Percentiles rank a stretch among this genome's conserved stretches.
These are phyloP conservation scores for Pilasporangium apinafurcum DNA, from an alignment of 352 stramenopile genomes.

Conservation along the genomic window DNA sequence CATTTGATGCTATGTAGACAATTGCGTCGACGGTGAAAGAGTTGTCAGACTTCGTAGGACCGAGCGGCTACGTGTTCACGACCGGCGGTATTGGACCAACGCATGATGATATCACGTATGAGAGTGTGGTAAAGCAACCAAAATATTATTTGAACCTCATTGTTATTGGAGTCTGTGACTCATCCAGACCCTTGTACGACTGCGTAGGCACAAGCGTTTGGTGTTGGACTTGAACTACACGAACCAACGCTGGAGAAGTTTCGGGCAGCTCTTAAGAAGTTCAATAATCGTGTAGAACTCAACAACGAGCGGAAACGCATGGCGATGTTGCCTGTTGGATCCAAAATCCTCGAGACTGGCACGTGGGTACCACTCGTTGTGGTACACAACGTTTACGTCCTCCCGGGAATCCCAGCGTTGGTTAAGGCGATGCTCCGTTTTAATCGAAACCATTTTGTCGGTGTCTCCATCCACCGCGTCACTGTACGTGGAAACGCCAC, in stretches of 20 bases:
- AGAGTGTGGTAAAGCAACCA: slow-evolving; percentile 50
- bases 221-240: slow-evolving; percentile 55
- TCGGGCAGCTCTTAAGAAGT: slow-evolving; percentile 25
- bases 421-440: slow-evolving; percentile 76
- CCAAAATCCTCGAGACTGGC: slow-evolving; percentile 43
- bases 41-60: slow-evolving; percentile 65
- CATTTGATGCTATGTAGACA: slow-evolving; percentile 15
- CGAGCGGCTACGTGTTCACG: slow-evolving; percentile 79
- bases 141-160: no score
- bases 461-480: slow-evolving; percentile 67
- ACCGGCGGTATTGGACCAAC: slow-evolving; percentile 81
- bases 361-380: slow-evolving; percentile 74
- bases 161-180: neutral
- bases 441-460: slow-evolving; percentile 74
- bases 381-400: slow-evolving; percentile 80
- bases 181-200: no score
- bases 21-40: slow-evolving; percentile 71
- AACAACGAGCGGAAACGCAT: slow-evolving; percentile 72
- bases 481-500: no score
- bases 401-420: slow-evolving; percentile 76
- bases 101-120: slow-evolving; percentile 86
- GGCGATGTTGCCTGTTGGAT: slow-evolving; percentile 56
- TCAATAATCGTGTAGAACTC: slow-evolving; percentile 25
- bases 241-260: slow-evolving; percentile 58
- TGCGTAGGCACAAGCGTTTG: slow-evolving; percentile 75